Conservation (phyloP, 768 basidiomycete genomes). For the Boletus reticuloceps region DNA sequence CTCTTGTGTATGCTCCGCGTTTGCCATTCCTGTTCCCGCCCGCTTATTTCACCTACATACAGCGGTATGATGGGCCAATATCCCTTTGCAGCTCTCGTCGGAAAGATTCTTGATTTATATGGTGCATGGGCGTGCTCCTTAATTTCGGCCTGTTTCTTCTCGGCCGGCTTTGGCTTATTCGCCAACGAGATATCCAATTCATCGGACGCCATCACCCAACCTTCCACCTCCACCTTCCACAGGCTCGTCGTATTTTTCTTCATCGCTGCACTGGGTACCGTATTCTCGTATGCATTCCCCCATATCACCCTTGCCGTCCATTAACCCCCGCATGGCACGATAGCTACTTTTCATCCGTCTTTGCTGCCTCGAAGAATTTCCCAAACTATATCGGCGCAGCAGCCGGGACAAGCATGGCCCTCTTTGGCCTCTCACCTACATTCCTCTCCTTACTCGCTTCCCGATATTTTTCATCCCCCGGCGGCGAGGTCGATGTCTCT, state of each 20-base stretch:
- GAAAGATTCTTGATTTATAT: constrained; percentile 62
- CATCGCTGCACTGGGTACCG: constrained; percentile 63
- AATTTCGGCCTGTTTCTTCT: constrained; percentile 55
- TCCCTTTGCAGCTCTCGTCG: constrained; percentile 67
- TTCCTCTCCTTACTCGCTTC: constrained; percentile 68
- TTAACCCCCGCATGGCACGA: neutral
- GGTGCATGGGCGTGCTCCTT: constrained; percentile 72
- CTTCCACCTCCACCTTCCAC: constrained; percentile 47
- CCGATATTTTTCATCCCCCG: constrained; percentile 50
- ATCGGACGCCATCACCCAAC: constrained; percentile 35
- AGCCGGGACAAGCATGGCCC: constrained; percentile 62
- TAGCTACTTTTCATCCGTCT: constrained; percentile 70
- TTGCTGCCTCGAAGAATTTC: constrained; percentile 72
- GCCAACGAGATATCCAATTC: constrained; percentile 53
- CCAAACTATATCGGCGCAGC: constrained; percentile 63
- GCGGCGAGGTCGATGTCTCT: constrained; percentile 44
- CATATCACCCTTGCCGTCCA: neutral
- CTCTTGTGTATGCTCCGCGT: constrained; percentile 64
- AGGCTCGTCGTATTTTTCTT: constrained; percentile 57
- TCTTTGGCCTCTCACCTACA: constrained; percentile 82
- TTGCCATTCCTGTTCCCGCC: neutral
- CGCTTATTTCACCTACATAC: neutral
- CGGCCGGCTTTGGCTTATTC: constrained; percentile 60
- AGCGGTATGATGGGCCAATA: constrained; percentile 87
- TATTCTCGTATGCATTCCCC: constrained; percentile 59